Evolutionary conservation across 2,329 filamentous ascomycete species (phyloP).

Genomic region (Talaromyces amestolkiae): DNA sequence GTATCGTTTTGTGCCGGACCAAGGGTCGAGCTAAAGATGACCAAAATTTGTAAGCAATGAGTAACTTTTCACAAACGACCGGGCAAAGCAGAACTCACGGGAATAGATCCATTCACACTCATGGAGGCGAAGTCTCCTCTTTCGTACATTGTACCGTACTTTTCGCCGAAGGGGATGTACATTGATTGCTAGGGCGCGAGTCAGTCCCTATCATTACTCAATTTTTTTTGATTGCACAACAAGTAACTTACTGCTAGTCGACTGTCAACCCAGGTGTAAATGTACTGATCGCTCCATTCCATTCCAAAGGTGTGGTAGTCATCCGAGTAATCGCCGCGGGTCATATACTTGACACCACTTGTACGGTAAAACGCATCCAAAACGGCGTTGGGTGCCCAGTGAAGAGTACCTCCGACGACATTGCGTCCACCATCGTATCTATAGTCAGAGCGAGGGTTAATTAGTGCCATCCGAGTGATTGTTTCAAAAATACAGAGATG

Average conservation of each 20-base stretch:
- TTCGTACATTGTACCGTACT: constrained; percentile 19
- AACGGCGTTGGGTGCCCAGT: constrained; percentile 13
- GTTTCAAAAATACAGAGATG: neutral
- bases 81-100: neutral
- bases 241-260: constrained; percentile 12
- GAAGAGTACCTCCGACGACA: constrained; percentile 14
- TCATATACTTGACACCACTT: constrained; percentile 14
- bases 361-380: constrained; percentile 18
- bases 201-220: neutral
- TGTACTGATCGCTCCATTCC: constrained; percentile 19
- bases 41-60: neutral
- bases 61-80: too few relatives aligned
- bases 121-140: constrained; percentile 13
- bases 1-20: constrained; percentile 14
- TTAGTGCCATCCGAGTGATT: neutral
- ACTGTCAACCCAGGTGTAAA: constrained; percentile 19
- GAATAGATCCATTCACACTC: constrained; percentile 19
- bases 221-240: neutral
- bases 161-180: constrained; percentile 18
- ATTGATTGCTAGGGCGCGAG: constrained; percentile 11
- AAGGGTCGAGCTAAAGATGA: constrained; percentile 13
- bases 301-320: constrained; percentile 17
- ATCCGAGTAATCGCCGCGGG: constrained; percentile 17
- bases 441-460: neutral
- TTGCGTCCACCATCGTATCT: constrained; percentile 17